These are phyloP conservation scores for Oryza brachyantha DNA, from an alignment of 176 grass and related monocot species.

Conservation along the genomic window DNA sequence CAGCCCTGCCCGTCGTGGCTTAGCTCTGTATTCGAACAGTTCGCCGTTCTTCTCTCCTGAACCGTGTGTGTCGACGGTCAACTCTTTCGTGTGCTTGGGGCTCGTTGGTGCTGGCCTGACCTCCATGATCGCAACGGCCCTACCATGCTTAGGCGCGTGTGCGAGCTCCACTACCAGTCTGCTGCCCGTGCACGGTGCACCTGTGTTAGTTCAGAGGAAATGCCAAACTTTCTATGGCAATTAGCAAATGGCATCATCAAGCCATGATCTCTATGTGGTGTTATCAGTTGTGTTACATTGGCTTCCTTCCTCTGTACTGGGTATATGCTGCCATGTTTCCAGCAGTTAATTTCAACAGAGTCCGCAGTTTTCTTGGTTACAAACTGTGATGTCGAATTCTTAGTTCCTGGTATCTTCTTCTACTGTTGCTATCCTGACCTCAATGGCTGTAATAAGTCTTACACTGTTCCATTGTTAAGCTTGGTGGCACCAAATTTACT, in stretches of 20 bases:
- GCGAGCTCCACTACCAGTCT: constrained; percentile 2
- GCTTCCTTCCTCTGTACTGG: background rate
- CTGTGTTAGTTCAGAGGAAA: background rate
- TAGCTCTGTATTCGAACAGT: constrained; percentile 1
- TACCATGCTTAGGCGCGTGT: background rate
- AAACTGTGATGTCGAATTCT: constrained; percentile 5
- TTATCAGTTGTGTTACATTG: background rate
- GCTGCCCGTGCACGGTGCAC: constrained; percentile 33
- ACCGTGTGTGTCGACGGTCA: constrained; percentile 12
- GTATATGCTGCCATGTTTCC: constrained; percentile 16
- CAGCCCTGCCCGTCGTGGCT: constrained; percentile 24
- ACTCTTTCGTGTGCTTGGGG: background rate
- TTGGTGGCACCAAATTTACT: constrained; percentile 15
- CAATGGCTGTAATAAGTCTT: constrained; percentile 4
- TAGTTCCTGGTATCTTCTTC: constrained; percentile 16
- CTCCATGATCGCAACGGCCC: constrained; percentile 17
- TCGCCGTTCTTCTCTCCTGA: constrained; percentile 30
- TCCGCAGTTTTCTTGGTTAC: constrained; percentile 7
- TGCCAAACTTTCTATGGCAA: background rate
- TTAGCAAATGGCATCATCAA: constrained; percentile 1
- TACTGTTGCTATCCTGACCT: constrained; percentile 35
- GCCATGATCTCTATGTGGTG: background rate
- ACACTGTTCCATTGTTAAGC: constrained; percentile 19
- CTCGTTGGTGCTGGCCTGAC: constrained; percentile 17
- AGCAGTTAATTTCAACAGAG: constrained; percentile 8